Evolutionary conservation across 768 basidiomycete species (phyloP).

Genomic region (Xerocomellus intermedius): DNA sequence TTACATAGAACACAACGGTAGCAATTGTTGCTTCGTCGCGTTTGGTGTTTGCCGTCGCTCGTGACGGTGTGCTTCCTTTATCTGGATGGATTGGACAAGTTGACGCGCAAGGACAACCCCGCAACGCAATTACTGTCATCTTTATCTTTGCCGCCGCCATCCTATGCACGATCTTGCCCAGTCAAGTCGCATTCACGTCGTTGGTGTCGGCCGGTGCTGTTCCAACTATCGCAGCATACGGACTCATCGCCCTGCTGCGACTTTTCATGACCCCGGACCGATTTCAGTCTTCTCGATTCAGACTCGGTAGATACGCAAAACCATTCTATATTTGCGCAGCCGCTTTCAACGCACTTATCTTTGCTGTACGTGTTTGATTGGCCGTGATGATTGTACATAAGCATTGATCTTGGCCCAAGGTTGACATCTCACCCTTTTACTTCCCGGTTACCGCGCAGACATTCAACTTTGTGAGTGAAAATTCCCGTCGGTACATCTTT

Average conservation of each 20-base stretch:
- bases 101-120: slow-evolving; percentile 68
- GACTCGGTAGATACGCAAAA: slow-evolving; percentile 61
- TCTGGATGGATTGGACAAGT: slow-evolving; percentile 82
- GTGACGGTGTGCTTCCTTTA: slow-evolving; percentile 86
- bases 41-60: slow-evolving; percentile 89
- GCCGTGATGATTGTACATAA: not conserved
- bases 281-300: slow-evolving; percentile 74
- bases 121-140: slow-evolving; percentile 85
- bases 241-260: slow-evolving; percentile 73
- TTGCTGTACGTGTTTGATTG: slow-evolving; percentile 53
- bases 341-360: slow-evolving; percentile 72
- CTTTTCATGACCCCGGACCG: slow-evolving; percentile 74
- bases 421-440: slow-evolving; percentile 82
- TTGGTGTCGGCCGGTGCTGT: slow-evolving; percentile 83
- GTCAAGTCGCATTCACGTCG: slow-evolving; percentile 90
- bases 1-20: slow-evolving; percentile 73
- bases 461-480: slow-evolving; percentile 78
- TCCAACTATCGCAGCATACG: slow-evolving; percentile 88
- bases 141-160: slow-evolving; percentile 70
- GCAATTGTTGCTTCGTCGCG: slow-evolving; percentile 87
- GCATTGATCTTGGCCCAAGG: slow-evolving; percentile 39
- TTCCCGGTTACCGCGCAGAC: slow-evolving; percentile 75
- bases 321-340: slow-evolving; percentile 68
- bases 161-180: slow-evolving; percentile 87
- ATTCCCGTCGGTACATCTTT: not conserved